Conservation (phyloP, 352 stramenopile genomes). For the Discostella stelligera region DNA sequence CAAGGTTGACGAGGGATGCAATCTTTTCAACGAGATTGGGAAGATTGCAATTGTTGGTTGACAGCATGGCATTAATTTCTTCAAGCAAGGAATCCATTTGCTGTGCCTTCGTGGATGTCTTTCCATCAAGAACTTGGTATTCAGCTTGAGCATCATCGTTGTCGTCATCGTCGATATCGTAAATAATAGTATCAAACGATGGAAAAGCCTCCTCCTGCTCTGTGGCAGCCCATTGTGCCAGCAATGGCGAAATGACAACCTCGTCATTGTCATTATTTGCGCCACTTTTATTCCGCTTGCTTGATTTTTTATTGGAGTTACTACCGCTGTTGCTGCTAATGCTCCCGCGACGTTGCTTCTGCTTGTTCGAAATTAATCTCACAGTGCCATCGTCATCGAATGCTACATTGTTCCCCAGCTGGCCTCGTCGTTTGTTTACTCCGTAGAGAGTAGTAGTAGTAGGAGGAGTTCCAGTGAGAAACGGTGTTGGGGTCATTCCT, state of each 20-base stretch:
- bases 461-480: not conserved
- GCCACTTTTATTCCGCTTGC: constrained; percentile 1
- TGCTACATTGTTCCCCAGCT: constrained; percentile 34
- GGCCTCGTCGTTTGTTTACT: constrained; percentile 28
- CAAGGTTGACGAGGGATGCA: constrained; percentile 19
- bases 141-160: constrained; percentile 3
- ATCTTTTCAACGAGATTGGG: constrained; percentile 26
- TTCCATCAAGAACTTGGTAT: constrained; percentile 2
- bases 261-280: not conserved
- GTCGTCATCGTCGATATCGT: constrained; percentile 1
- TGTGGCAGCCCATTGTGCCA: constrained; percentile 43
- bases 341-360: constrained; percentile 31
- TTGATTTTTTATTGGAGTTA: constrained; percentile 8
- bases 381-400: constrained; percentile 38
- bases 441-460: constrained; percentile 5
- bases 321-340: constrained; percentile 3
- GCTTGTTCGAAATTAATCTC: constrained; percentile 41
- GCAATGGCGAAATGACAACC: constrained; percentile 33
- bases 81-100: constrained; percentile 31
- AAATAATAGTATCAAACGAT: not conserved
- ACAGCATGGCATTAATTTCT: constrained; percentile 27
- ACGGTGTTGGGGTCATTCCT: too few species aligned
- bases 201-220: not conserved
- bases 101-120: not conserved
- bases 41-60: constrained; percentile 35